These are phyloP conservation scores for Parastagonospora nodorum DNA, from an alignment of 2,329 filamentous ascomycete genomes.

Conservation along the genomic window DNA sequence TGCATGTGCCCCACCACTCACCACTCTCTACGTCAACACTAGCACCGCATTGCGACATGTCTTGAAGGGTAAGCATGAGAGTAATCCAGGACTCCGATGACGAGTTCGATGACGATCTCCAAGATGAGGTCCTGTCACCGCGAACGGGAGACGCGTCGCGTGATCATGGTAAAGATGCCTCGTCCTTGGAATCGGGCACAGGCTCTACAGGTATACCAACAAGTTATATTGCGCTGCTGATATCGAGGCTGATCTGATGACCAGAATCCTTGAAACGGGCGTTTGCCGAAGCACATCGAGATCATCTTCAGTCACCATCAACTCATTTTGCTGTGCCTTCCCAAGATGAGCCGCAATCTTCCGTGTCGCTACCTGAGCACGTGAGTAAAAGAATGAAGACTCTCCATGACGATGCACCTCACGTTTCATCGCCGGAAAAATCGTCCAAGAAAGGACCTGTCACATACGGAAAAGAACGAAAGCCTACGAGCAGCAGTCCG, in stretches of 20 bases:
- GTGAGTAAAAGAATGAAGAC: constrained; percentile 31
- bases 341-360: constrained; percentile 22
- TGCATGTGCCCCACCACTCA: too few species aligned
- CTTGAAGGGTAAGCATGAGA: constrained; percentile 24
- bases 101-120: constrained; percentile 40
- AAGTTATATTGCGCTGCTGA: neutral
- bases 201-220: constrained; percentile 35
- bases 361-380: constrained; percentile 23
- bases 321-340: neutral
- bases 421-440: neutral
- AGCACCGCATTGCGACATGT: neutral
- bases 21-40: too few species aligned
- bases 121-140: constrained; percentile 10
- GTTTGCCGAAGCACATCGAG: constrained; percentile 32
- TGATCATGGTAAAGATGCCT: neutral
- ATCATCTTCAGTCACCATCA: constrained; percentile 26
- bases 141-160: constrained; percentile 21
- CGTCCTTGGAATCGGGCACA: constrained; percentile 19
- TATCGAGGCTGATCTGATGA: neutral
- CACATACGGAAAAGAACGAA: constrained; percentile 16
- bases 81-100: constrained; percentile 47
- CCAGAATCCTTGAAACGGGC: constrained; percentile 30
- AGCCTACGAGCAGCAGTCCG: constrained; percentile 12
- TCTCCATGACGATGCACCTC: constrained; percentile 8
- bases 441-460: constrained; percentile 6